Percentiles rank a stretch among this genome's conserved stretches.
Evolutionary conservation across 768 basidiomycete species (phyloP).

Genomic region (Termitomyces eurrhizus): DNA sequence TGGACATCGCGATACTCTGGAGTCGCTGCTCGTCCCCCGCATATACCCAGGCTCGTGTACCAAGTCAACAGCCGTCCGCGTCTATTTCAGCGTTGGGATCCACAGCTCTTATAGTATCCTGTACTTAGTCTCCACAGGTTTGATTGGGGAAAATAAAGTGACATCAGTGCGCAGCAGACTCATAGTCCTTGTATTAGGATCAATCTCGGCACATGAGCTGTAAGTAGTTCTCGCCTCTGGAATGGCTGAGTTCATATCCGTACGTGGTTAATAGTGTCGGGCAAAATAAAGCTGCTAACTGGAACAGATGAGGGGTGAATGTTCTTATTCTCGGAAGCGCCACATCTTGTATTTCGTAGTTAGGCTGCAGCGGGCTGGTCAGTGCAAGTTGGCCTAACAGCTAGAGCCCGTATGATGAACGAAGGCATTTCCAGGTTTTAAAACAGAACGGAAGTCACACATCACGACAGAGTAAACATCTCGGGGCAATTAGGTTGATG

Average conservation of each 20-base stretch:
- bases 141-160: background rate
- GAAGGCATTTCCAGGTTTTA: background rate
- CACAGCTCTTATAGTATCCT: background rate
- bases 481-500: background rate
- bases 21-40: no score
- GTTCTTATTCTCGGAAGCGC: no score
- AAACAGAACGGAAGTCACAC: background rate
- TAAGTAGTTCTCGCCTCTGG: no score
- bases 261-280: background rate
- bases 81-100: background rate
- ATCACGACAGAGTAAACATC: background rate
- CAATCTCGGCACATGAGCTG: background rate
- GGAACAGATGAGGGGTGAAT: background rate
- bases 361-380: background rate
- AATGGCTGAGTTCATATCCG: background rate
- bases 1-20: no score
- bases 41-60: background rate
- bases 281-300: background rate
- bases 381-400: background rate
- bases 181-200: background rate
- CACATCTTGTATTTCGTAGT: background rate
- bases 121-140: background rate
- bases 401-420: background rate
- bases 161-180: background rate
- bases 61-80: no score